Evolutionary conservation across 2,329 filamentous ascomycete genomes (phyloP).

Genomic region (Colletotrichum caudatum): DNA sequence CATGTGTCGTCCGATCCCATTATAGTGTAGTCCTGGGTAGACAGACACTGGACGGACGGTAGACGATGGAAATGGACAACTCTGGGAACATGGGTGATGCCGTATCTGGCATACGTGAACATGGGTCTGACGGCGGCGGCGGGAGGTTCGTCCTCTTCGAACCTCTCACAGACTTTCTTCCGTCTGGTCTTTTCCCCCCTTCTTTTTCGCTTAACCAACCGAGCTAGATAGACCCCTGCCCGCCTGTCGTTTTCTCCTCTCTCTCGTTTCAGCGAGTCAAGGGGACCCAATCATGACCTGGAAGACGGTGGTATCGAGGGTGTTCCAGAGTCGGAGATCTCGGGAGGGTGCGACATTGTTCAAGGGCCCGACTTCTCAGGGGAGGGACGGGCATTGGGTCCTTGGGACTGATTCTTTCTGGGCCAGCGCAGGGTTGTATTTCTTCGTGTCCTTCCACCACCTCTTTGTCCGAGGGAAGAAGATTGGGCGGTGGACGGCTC

Average conservation of each 20-base stretch:
- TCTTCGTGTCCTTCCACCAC: not conserved
- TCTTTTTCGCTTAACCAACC: slow-evolving; percentile 1
- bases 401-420: no score
- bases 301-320: not conserved
- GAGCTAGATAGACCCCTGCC: not conserved
- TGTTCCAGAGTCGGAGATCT: slow-evolving; percentile 29
- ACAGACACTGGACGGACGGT: not conserved
- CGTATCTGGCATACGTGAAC: not conserved
- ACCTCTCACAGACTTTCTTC: not conserved
- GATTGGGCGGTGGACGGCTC: no score
- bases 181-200: not conserved
- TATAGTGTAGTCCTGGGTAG: no score
- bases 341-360: slow-evolving; percentile 27
- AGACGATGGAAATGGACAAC: not conserved
- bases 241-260: not conserved
- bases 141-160: slow-evolving; percentile 18
- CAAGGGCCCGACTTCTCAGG: not conserved
- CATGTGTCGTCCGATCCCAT: slow-evolving; percentile 31
- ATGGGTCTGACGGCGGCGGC: slow-evolving; percentile 14
- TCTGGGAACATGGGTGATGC: not conserved
- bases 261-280: slow-evolving; percentile 25
- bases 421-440: not conserved
- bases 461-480: not conserved
- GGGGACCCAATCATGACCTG: slow-evolving; percentile 3
- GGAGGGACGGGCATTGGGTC: not conserved